These are phyloP conservation scores for Achaetomium macrosporum DNA, from an alignment of 2,329 filamentous ascomycete genomes.

Conservation along the genomic window DNA sequence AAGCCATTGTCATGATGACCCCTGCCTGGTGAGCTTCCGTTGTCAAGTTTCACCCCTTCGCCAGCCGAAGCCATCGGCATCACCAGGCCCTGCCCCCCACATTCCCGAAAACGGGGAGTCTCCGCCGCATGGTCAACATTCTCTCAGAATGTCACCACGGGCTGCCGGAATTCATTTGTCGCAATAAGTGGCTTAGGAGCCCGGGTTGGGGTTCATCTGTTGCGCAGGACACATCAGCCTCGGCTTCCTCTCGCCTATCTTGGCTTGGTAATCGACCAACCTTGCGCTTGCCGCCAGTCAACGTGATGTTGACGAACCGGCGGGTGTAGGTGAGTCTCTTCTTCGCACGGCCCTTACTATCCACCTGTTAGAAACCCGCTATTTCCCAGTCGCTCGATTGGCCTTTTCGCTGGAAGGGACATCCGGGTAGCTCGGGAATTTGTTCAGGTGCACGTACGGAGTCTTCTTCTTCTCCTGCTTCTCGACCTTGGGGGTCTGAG, in stretches of 20 bases:
- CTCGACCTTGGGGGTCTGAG: conserved; percentile 72
- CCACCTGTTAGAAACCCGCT: conserved; percentile 12
- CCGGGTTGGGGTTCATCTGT: conserved; percentile 29
- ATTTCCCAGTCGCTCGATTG: background rate
- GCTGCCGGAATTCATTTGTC: conserved; percentile 10
- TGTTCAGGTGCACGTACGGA: conserved; percentile 21
- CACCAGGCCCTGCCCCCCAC: conserved; percentile 11
- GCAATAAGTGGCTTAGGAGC: conserved; percentile 19
- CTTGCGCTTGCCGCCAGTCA: conserved; percentile 97
- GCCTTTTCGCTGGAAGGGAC: too few relatives aligned
- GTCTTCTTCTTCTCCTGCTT: conserved; percentile 29
- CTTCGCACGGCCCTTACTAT: conserved; percentile 82
- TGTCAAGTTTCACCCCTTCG: conserved; percentile 7
- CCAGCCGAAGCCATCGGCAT: conserved; percentile 6
- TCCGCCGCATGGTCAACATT: conserved; percentile 11
- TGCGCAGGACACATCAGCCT: conserved; percentile 3
- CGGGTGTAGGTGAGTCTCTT: conserved; percentile 96
- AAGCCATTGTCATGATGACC: conserved; percentile 15
- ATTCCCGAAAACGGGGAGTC: conserved; percentile 8
- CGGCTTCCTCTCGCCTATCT: background rate
- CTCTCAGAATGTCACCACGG: conserved; percentile 3
- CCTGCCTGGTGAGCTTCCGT: conserved; percentile 6
- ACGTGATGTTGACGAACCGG: conserved; percentile 96
- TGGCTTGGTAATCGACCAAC: conserved; percentile 42
- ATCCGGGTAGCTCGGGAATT: background rate